Conservation (phyloP, 352 stramenopile species). For the Poterioochromonas sp. region DNA sequence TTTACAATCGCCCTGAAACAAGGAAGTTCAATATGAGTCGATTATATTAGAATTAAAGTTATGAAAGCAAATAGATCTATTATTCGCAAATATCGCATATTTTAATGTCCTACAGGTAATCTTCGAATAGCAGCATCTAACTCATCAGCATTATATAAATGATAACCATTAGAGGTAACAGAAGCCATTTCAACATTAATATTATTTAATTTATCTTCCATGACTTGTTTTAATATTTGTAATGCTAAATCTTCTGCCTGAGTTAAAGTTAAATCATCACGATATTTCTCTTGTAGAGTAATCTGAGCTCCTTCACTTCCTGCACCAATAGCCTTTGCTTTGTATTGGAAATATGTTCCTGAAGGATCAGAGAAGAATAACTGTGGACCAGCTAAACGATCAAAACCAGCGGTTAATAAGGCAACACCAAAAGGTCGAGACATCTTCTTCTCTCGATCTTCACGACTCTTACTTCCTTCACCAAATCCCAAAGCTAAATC, state of each 20-base stretch:
- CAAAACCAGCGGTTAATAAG: slow-evolving; percentile 88
- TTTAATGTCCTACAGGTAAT: too few species aligned
- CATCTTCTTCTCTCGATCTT: slow-evolving; percentile 95
- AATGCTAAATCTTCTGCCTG: slow-evolving; percentile 93
- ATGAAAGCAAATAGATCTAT: too few species aligned
- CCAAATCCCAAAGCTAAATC: slow-evolving; percentile 93
- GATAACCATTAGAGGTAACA: slow-evolving; percentile 90
- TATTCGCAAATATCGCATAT: too few species aligned
- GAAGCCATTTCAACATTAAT: slow-evolving; percentile 92
- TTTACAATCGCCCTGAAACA: too few species aligned
- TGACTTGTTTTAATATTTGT: slow-evolving; percentile 82
- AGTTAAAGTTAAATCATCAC: slow-evolving; percentile 80
- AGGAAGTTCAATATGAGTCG: too few species aligned
- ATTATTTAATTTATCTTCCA: slow-evolving; percentile 21
- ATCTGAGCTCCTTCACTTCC: slow-evolving; percentile 91
- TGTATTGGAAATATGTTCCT: slow-evolving; percentile 94
- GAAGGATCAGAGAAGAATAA: slow-evolving; percentile 92
- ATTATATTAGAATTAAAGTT: too few species aligned
- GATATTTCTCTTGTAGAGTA: slow-evolving; percentile 96
- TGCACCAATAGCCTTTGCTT: slow-evolving; percentile 95
- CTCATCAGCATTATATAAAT: slow-evolving; percentile 81
- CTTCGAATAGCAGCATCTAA: slow-evolving; percentile 72
- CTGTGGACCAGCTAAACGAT: slow-evolving; percentile 83
- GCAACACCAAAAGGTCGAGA: slow-evolving; percentile 94
- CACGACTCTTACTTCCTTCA: slow-evolving; percentile 73